Evolutionary conservation across 495 filamentous ascomycete genomes (phyloP).

Genomic region (Penicillium bovifimosum): DNA sequence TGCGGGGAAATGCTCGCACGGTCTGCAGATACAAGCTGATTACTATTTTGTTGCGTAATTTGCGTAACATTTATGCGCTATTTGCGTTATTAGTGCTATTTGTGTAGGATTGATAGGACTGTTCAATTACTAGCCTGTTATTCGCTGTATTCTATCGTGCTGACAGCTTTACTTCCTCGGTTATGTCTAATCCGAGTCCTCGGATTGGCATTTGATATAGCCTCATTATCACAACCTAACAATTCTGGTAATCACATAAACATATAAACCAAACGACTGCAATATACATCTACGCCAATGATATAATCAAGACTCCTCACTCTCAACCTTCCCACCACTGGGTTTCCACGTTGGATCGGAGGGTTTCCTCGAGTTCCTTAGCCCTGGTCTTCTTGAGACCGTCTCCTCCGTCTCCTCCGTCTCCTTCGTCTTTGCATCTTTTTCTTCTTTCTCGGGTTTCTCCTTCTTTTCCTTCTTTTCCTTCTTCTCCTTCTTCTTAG

Average conservation of each 20-base stretch:
- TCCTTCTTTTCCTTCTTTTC: background rate
- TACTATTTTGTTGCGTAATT: too few relatives aligned
- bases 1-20: constrained; percentile 16
- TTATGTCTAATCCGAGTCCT: constrained; percentile 10
- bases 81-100: too few relatives aligned
- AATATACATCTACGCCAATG: background rate
- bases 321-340: background rate
- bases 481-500: background rate
- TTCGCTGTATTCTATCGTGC: too few relatives aligned
- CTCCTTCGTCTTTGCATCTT: background rate
- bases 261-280: background rate
- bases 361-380: background rate
- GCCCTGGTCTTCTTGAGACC: background rate
- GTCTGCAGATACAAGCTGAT: background rate
- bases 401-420: background rate
- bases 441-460: background rate
- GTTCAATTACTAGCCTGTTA: too few relatives aligned
- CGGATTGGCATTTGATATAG: constrained; percentile 9
- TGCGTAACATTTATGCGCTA: too few relatives aligned
- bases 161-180: too few relatives aligned
- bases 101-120: too few relatives aligned
- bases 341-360: constrained; percentile 1
- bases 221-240: too few relatives aligned
- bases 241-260: too few relatives aligned
- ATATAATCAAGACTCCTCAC: background rate